Evolutionary conservation across 495 filamentous ascomycete genomes (phyloP).

Genomic region (Annulohypoxylon bovei): DNA sequence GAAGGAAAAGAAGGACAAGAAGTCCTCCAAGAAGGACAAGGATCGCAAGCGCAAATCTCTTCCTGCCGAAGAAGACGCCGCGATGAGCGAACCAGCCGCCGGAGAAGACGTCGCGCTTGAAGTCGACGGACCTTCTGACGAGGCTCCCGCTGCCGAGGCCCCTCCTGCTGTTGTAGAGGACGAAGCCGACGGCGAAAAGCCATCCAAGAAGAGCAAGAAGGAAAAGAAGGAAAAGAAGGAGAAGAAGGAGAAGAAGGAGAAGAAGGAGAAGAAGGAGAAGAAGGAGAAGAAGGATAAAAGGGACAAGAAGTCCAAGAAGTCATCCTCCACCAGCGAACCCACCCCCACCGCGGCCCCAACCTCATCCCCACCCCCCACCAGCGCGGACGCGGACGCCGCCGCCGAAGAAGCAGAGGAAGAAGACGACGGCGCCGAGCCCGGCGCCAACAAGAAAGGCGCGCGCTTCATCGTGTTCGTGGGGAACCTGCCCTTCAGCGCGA

Average conservation of each 20-base stretch:
- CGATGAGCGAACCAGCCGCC: slow-evolving; percentile 23
- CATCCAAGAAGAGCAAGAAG: slow-evolving; percentile 48
- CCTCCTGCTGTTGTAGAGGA: slow-evolving; percentile 2
- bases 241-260: slow-evolving; percentile 46
- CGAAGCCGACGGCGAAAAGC: slow-evolving; percentile 26
- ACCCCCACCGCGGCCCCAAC: not conserved
- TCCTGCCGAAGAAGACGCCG: slow-evolving; percentile 36
- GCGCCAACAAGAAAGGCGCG: slow-evolving; percentile 56
- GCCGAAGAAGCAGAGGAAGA: slow-evolving; percentile 34
- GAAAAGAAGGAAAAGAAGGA: slow-evolving; percentile 42
- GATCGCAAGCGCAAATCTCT: slow-evolving; percentile 46
- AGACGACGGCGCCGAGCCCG: slow-evolving; percentile 38
- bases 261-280: slow-evolving; percentile 43
- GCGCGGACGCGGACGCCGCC: no score
- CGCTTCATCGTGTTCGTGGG: slow-evolving; percentile 88
- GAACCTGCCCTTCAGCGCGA: slow-evolving; percentile 90
- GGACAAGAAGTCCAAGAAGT: slow-evolving; percentile 7
- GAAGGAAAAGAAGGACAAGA: slow-evolving; percentile 48
- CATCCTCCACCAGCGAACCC: slow-evolving; percentile 19
- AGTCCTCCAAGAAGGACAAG: slow-evolving; percentile 45
- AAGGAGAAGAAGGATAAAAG: slow-evolving; percentile 45
- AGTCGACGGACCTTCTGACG: slow-evolving; percentile 2
- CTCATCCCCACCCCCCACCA: not conserved
- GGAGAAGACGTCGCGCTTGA: slow-evolving; percentile 4
- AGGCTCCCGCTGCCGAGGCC: slow-evolving; percentile 14